Conservation (phyloP, 192 early-diverging fungal genomes). For the Mortierella hygrophila region DNA sequence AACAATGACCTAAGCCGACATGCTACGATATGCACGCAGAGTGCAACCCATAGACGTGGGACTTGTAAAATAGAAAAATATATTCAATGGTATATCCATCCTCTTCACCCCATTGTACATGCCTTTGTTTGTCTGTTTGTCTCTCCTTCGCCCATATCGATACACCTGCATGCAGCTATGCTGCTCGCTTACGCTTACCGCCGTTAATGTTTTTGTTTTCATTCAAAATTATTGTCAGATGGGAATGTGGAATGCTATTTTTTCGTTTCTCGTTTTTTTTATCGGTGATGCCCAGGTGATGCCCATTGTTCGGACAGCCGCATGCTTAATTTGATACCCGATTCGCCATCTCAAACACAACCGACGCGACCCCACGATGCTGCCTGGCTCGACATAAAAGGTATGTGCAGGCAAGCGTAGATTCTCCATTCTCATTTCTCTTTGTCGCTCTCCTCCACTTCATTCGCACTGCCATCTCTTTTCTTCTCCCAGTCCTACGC, state of each 20-base stretch:
- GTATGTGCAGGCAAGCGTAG: not conserved
- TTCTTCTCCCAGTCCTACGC: not conserved
- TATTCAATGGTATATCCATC: not conserved
- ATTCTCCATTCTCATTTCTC: no score
- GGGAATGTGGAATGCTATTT: constrained; percentile 29
- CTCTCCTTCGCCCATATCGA: not conserved
- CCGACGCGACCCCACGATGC: not conserved
- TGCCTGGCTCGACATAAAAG: not conserved
- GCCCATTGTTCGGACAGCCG: not conserved
- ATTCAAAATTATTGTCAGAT: not conserved
- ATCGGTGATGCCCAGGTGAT: not conserved
- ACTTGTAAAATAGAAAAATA: not conserved
- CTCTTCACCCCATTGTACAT: not conserved
- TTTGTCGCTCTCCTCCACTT: no score
- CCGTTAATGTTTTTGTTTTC: not conserved
- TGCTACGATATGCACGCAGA: constrained; percentile 1
- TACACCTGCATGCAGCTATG: not conserved
- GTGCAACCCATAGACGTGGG: not conserved
- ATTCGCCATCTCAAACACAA: constrained; percentile 31
- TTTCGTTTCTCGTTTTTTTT: not conserved
- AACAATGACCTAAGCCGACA: not conserved
- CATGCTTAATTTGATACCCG: not conserved
- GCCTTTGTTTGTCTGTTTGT: not conserved
- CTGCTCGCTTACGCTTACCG: not conserved
- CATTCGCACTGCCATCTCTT: no score